phyloP scores from a whole-genome alignment of 106 monocot species.

The Xerophyta viscosa region DNA sequence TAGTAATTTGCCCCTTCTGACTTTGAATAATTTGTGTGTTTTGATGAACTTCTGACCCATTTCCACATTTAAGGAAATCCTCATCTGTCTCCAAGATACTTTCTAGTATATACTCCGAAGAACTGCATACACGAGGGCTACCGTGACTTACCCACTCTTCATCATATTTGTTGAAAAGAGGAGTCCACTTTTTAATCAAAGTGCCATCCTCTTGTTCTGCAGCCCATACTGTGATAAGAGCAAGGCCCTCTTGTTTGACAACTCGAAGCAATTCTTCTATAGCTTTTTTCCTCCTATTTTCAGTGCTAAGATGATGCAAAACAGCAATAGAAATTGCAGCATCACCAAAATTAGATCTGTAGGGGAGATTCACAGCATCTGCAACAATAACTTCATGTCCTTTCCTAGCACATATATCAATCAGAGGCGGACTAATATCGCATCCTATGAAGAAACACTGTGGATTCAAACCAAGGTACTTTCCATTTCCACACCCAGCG shows the following conservation, averaged over 20 bases:
- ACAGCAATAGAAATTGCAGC: conserved; percentile 93
- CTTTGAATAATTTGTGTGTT: background rate
- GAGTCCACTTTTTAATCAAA: conserved; percentile 84
- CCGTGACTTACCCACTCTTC: conserved; percentile 71
- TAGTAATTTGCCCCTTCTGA: conserved; percentile 9
- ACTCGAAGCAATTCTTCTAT: conserved; percentile 76
- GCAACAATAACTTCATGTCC: conserved; percentile 89
- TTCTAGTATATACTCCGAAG: conserved; percentile 28
- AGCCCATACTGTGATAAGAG: conserved; percentile 94
- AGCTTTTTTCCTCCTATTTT: conserved; percentile 75
- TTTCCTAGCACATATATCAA: conserved; percentile 64
- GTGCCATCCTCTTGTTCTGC: conserved; percentile 81
- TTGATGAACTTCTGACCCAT: conserved; percentile 3
- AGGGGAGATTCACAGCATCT: conserved; percentile 84
- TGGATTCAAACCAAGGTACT: conserved; percentile 73
- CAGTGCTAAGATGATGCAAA: conserved; percentile 91
- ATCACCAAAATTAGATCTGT: conserved; percentile 68
- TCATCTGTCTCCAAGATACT: conserved; percentile 67
- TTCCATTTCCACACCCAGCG: conserved; percentile 96
- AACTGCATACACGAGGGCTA: conserved; percentile 25
- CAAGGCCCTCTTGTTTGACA: conserved; percentile 64
- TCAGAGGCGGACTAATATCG: conserved; percentile 73
- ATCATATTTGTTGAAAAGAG: conserved; percentile 67
- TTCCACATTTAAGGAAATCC: conserved; percentile 4
- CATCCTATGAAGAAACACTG: conserved; percentile 74